Evolutionary conservation across 805 yeast genomes (phyloP).

Genomic region (Candida maltosa): DNA sequence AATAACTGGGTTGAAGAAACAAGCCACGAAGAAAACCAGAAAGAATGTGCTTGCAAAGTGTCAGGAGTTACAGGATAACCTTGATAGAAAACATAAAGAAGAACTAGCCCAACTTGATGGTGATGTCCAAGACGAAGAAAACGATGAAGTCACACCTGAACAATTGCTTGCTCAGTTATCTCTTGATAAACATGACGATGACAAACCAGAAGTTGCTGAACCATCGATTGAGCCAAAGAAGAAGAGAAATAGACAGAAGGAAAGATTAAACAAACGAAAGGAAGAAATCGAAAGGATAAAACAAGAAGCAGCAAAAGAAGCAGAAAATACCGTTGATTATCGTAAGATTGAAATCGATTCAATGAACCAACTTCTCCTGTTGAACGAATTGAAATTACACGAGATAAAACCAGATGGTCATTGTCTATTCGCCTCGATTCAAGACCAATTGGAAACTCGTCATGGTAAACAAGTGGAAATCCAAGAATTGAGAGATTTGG

Average conservation of each 20-base stretch:
- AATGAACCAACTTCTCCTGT: constrained; percentile 50
- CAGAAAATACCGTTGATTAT: constrained; percentile 61
- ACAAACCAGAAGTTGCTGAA: neutral
- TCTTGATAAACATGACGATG: constrained; percentile 1
- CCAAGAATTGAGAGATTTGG: constrained; percentile 55
- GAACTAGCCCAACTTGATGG: constrained; percentile 40
- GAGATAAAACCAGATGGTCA: constrained; percentile 92
- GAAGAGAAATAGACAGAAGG: constrained; percentile 81
- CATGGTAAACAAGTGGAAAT: constrained; percentile 36
- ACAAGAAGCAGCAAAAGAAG: constrained; percentile 71
- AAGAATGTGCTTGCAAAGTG: constrained; percentile 64
- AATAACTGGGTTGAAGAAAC: constrained; percentile 75
- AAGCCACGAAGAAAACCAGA: constrained; percentile 75
- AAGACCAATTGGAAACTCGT: constrained; percentile 68
- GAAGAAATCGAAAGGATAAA: constrained; percentile 61
- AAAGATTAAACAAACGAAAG: constrained; percentile 71
- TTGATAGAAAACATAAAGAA: constrained; percentile 50
- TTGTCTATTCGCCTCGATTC: constrained; percentile 82
- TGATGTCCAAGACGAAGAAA: constrained; percentile 21
- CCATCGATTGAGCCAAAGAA: constrained; percentile 3
- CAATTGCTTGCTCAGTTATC: constrained; percentile 55
- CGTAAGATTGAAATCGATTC: constrained; percentile 70
- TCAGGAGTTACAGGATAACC: constrained; percentile 51
- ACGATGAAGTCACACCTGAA: constrained; percentile 60
- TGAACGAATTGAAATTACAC: constrained; percentile 48